Conservation (phyloP, 495 filamentous ascomycete species). For the Lindgomyces ingoldianus region DNA sequence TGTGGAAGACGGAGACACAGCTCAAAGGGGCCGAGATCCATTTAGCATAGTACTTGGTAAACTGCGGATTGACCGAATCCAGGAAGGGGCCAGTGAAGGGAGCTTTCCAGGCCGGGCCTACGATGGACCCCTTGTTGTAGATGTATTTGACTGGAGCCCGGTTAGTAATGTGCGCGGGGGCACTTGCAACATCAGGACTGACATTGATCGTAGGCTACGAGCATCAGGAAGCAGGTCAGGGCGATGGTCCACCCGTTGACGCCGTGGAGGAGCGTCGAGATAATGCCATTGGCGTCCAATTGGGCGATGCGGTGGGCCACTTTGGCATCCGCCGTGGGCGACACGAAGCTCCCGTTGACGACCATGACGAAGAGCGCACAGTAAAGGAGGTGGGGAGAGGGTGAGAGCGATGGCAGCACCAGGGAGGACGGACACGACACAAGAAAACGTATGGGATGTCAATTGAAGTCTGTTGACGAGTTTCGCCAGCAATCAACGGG, state of each 20-base stretch:
- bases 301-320: slow-evolving; percentile 47
- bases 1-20: slow-evolving; percentile 99
- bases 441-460: slow-evolving; percentile 3
- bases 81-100: slow-evolving; percentile 97
- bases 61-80: slow-evolving; percentile 87
- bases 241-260: slow-evolving; percentile 64
- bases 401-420: neutral
- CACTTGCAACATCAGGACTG: slow-evolving; percentile 22
- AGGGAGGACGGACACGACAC: neutral
- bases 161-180: slow-evolving; percentile 37
- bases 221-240: slow-evolving; percentile 64
- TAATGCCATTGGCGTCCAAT: slow-evolving; percentile 49
- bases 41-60: slow-evolving; percentile 85
- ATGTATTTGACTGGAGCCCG: slow-evolving; percentile 72
- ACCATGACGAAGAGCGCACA: slow-evolving; percentile 53
- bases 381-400: neutral
- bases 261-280: slow-evolving; percentile 51
- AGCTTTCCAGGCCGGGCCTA: slow-evolving; percentile 78
- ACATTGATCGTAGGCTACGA: slow-evolving; percentile 87
- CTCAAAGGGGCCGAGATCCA: slow-evolving; percentile 89
- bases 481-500: neutral
- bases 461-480: slow-evolving; percentile 11
- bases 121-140: slow-evolving; percentile 80
- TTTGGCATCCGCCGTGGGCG: slow-evolving; percentile 66
- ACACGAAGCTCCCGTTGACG: slow-evolving; percentile 71